Conservation (phyloP, 2,329 filamentous ascomycete genomes). For the Penicillium sp. region DNA sequence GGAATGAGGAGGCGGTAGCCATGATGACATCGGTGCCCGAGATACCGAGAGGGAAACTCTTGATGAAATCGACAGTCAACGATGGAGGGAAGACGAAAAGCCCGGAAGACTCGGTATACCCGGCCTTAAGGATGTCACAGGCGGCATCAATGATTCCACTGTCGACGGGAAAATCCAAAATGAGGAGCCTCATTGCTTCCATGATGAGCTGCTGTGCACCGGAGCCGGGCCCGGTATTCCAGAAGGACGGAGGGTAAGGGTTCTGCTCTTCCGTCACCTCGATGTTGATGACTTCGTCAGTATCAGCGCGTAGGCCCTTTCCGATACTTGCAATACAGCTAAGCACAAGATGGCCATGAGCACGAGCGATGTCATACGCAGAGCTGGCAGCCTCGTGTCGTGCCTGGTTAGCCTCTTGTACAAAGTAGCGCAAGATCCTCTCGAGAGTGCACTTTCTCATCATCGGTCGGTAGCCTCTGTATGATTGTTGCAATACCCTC, state of each 20-base stretch:
- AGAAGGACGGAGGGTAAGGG: constrained; percentile 35
- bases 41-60: constrained; percentile 36
- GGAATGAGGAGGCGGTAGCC: constrained; percentile 44
- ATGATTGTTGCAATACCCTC: constrained; percentile 45
- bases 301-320: constrained; percentile 36
- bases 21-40: constrained; percentile 42
- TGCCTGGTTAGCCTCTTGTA: constrained; percentile 32
- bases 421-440: constrained; percentile 37
- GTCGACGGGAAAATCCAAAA: constrained; percentile 38
- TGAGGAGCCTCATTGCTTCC: constrained; percentile 39
- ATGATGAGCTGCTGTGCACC: constrained; percentile 35
- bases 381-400: constrained; percentile 29
- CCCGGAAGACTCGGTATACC: constrained; percentile 42
- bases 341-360: constrained; percentile 33
- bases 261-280: constrained; percentile 22
- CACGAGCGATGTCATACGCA: constrained; percentile 32
- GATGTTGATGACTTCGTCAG: constrained; percentile 34
- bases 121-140: constrained; percentile 45
- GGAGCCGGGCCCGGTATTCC: constrained; percentile 32
- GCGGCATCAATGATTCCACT: constrained; percentile 42
- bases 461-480: constrained; percentile 37
- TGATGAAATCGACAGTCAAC: constrained; percentile 41
- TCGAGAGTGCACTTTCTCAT: constrained; percentile 39
- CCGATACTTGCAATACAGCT: constrained; percentile 42
- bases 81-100: constrained; percentile 42